Conservation (phyloP, 2,329 filamentous ascomycete species). For the Cercospora sojina region DNA sequence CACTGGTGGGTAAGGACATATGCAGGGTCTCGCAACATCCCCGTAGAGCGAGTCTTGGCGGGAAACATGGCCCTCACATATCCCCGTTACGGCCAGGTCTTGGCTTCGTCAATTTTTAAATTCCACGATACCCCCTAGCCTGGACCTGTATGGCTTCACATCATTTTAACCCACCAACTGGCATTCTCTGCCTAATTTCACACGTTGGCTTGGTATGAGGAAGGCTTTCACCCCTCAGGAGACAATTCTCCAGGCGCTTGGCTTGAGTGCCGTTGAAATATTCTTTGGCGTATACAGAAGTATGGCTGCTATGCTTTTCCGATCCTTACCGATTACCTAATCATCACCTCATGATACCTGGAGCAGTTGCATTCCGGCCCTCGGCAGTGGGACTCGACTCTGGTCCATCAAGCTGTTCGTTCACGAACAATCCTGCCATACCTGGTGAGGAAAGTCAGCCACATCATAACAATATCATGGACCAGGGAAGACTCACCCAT, state of each 20-base stretch:
- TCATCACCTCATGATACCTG: conserved; percentile 9
- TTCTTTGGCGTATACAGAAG: too few species aligned
- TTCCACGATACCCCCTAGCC: background rate
- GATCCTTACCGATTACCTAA: background rate
- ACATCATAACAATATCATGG: background rate
- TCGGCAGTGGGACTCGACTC: conserved; percentile 5
- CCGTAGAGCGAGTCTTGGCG: background rate
- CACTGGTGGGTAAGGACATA: background rate
- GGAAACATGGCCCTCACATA: background rate
- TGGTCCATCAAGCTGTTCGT: conserved; percentile 38
- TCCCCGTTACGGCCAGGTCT: background rate
- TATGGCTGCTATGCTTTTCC: background rate
- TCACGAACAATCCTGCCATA: conserved; percentile 52
- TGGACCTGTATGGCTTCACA: background rate
- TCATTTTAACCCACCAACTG: background rate
- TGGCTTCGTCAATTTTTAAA: background rate
- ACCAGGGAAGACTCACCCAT: conserved; percentile 39
- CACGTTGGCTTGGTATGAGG: background rate
- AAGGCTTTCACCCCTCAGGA: background rate
- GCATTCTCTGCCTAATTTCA: too few species aligned
- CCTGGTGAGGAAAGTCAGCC: background rate
- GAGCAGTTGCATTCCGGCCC: background rate
- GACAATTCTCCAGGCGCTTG: background rate
- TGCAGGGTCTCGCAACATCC: conserved; percentile 4
- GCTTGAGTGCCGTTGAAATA: too few species aligned